phyloP scores from a whole-genome alignment of 2,329 filamentous ascomycete species.

The Hypoxylon sp. region DNA sequence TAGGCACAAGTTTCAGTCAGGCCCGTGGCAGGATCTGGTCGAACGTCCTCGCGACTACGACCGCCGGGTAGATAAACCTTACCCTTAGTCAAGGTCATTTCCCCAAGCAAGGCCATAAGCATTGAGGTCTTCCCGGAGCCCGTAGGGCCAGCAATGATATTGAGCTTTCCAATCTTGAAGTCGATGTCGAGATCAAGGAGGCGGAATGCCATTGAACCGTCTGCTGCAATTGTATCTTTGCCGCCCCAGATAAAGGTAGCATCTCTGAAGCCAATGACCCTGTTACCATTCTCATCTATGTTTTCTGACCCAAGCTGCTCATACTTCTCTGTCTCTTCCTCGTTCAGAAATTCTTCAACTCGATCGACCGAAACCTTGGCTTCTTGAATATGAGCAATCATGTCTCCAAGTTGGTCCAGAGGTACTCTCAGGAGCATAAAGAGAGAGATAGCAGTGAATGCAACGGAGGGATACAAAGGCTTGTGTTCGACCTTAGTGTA shows the following conservation, averaged over 20 bases:
- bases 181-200: conserved; percentile 86
- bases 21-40: conserved; percentile 83
- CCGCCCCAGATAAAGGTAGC: conserved; percentile 92
- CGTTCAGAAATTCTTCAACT: conserved; percentile 91
- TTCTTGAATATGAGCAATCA: conserved; percentile 98
- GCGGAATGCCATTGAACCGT: conserved; percentile 81
- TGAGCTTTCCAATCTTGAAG: conserved; percentile 88
- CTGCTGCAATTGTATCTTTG: conserved; percentile 70
- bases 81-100: conserved; percentile 90
- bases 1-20: conserved; percentile 95
- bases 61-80: conserved; percentile 88
- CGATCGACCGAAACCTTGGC: conserved; percentile 97
- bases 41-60: conserved; percentile 86
- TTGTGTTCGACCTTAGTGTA: conserved; percentile 93
- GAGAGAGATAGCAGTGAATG: conserved; percentile 95
- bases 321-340: conserved; percentile 98
- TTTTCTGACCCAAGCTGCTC: conserved; percentile 81
- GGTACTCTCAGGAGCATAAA: conserved; percentile 95
- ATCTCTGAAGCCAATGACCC: conserved; percentile 85
- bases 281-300: conserved; percentile 75
- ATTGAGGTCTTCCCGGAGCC: conserved; percentile 96
- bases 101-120: conserved; percentile 93
- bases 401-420: conserved; percentile 95
- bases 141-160: conserved; percentile 92
- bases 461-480: conserved; percentile 88